A percentile compares a stretch with the other conserved stretches of the same genome.
Conservation (phyloP, 345 rosid genomes). For the Cardiospermum halicacabum region DNA sequence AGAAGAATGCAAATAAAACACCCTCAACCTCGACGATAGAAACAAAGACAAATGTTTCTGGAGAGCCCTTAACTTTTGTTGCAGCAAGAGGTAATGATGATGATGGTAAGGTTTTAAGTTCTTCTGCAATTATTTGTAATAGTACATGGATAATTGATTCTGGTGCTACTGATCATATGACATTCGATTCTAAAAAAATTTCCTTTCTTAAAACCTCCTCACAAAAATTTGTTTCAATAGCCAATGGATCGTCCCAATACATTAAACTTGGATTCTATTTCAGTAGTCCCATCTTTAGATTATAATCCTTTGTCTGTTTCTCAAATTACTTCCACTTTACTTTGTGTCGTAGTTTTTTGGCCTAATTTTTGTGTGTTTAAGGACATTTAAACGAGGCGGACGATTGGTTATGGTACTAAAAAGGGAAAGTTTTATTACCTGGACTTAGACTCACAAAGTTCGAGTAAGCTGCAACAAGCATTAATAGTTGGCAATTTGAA, state of each 20-base stretch:
- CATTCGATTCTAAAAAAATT: neutral
- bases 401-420: neutral
- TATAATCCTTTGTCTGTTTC: neutral
- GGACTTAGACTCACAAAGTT: neutral
- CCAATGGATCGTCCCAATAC: neutral
- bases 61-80: neutral
- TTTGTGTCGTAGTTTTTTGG: neutral
- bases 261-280: neutral
- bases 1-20: too few species aligned
- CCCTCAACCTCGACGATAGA: too few species aligned
- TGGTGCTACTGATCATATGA: neutral
- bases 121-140: neutral
- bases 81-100: neutral
- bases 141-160: neutral
- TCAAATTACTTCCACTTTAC: neutral
- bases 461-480: neutral
- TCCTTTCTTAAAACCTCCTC: neutral
- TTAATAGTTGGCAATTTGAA: too few species aligned
- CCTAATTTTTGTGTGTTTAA: neutral
- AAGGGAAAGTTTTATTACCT: neutral
- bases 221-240: neutral
- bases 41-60: neutral
- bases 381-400: neutral
- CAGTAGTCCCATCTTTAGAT: neutral
- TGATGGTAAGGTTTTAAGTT: neutral